Evolutionary conservation across 2,329 filamentous ascomycete genomes (phyloP).

Genomic region (Aureobasidium vineae): DNA sequence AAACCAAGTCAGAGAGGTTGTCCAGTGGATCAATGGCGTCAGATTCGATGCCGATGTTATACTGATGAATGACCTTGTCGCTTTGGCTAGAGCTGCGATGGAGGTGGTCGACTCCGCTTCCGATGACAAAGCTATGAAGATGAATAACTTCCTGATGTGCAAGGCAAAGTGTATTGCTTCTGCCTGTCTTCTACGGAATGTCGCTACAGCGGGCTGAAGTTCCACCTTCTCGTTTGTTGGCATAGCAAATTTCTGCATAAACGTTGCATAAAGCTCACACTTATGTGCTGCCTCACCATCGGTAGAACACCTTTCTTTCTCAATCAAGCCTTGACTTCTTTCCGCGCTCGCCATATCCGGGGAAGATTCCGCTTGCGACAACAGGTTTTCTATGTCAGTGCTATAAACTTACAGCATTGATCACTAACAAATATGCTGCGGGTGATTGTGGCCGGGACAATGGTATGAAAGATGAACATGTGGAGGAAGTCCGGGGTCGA

Average conservation of each 20-base stretch:
- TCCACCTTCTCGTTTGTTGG: too few relatives aligned
- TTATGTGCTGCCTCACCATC: too few relatives aligned
- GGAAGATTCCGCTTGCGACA: not conserved
- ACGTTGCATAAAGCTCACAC: too few relatives aligned
- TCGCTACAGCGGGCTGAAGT: not conserved
- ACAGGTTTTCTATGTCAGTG: not conserved
- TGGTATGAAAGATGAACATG: not conserved
- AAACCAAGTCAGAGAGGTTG: not conserved
- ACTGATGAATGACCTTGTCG: not conserved
- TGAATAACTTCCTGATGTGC: not conserved
- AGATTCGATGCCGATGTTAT: not conserved
- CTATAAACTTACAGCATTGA: not conserved
- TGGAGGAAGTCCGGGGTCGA: not conserved
- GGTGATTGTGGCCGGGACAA: not conserved
- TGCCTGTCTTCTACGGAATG: not conserved
- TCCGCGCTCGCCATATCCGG: too few relatives aligned
- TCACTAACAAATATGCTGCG: not conserved
- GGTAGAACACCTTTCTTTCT: too few relatives aligned
- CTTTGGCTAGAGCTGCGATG: not conserved
- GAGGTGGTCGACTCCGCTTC: not conserved
- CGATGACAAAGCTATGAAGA: not conserved
- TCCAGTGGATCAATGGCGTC: not conserved
- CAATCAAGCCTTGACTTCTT: too few relatives aligned
- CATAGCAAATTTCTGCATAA: too few relatives aligned
- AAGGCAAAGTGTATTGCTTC: constrained; percentile 12